Base-by-base conservation (phyloP, 2,329 filamentous ascomycete species). In the Xylariales sp. region DNA sequence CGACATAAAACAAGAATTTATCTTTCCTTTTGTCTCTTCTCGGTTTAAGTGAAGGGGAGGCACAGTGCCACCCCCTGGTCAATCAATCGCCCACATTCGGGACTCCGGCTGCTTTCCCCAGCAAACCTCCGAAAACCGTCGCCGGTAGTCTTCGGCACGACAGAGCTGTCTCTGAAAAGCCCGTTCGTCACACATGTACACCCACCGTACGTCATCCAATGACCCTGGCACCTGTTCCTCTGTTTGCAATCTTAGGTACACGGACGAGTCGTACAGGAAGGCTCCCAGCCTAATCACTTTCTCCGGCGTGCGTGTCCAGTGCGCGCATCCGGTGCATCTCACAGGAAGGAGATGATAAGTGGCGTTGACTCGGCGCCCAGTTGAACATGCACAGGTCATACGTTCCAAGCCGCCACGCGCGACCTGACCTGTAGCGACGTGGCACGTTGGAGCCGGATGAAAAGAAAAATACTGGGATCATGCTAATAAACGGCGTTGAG, bases 81-180 rank as follows among this genome's bases (percentile, higher is more conserved):
- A 39, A 50, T 8, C 8, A 53, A 23, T 23, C 23, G 16, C 12
- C 48, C 18, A 53, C 32, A 16, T 55, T 50, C 67, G 64, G 64
- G 36, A 32, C 18, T 69, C 66, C 63, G 66, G 46, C 12, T 1
- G 9, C 10, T 49, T 65, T 68, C 64, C 50, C 67, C 55, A 58
- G 54, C 69, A 68, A 54, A 48, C 55, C 16, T 30, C 63, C 59
- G 57, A 53, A 52, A 45, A 7, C n/a, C n/a, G 55, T 45, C 5
- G n/a, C 64, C 52, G 56, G 39, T 34, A 41, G 12, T 14, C 39
- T 18, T 39, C 23, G 12, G 36, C 30, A 41, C 41, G 9, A 67
- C 14, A 23, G 9, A 48, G n/a, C 28, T 52, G 52, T 46, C 50
- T 32, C 9, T 5, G n/a, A n/a, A 30, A 53, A 18, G 18, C 23